Base-by-base conservation (phyloP, 2,329 filamentous ascomycete species). In the Pyrenophora seminiperda region DNA sequence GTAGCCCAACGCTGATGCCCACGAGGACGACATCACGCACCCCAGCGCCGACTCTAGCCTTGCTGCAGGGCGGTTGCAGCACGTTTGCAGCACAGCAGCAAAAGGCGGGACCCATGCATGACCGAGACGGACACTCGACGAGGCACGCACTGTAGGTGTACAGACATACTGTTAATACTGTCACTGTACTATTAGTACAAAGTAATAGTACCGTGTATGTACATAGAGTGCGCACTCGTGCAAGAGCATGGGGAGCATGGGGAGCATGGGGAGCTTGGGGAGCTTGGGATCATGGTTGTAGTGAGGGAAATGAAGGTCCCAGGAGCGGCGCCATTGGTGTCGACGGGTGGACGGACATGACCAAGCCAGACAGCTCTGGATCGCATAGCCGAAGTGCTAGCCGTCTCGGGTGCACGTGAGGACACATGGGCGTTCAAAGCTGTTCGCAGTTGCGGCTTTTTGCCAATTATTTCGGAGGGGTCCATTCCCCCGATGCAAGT, bases 231-330 rank as follows among this genome's bases (percentile, higher is more conserved):
- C 22, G 5, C 5, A 24, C 10, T 7, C 22, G 22, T 53, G 33
- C n/a, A n/a, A 27, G 38, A 33, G 20, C 55, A 56, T 54, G 54
- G 58, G 50, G 58, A 44, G 37, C 14, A 38, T 47, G 32, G 42
- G 27, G 40, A 51, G 41, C 51, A 52, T n/a, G n/a, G n/a, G n/a
- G n/a, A n/a, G n/a, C n/a, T n/a, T n/a, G n/a, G n/a, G n/a, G 56
- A 55, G 54, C 54, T 47, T 54, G 46, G 58, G 29, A 57, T 59
- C 50, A 42, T 48, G 36, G 54, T 47, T 45, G 40, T 36, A 46
- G 38, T 42, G 56, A 27, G 66, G 66, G 66, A 66, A 61, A 59
- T 63, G 60, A 48, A 57, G 55, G 59, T 61, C 64, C 62, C 50
- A 58, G 43, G 34, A 47, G 51, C 50, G 41, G 56, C 62, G 47